phyloP scores from a whole-genome alignment of 441 rosid genomes.

The Theobroma grandiflorum region DNA sequence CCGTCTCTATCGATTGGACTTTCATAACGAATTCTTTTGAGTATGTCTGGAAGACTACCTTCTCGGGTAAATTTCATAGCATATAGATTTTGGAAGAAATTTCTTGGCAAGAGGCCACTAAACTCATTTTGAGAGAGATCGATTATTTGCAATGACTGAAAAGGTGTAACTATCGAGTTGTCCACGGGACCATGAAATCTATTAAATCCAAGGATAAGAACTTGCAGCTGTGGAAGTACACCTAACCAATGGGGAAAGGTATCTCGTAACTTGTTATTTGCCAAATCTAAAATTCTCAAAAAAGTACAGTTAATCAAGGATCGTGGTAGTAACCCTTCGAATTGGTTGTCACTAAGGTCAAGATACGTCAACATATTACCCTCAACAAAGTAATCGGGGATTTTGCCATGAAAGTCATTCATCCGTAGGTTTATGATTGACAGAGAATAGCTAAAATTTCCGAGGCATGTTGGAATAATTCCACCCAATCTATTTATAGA shows the following conservation, averaged over 20 bases:
- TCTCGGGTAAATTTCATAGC: constrained; percentile 15
- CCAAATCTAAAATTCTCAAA: constrained; percentile 30
- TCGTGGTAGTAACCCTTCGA: constrained; percentile 17
- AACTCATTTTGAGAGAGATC: constrained; percentile 25
- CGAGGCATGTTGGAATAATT: constrained; percentile 20
- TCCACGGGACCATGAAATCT: background rate
- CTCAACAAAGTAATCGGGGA: constrained; percentile 1
- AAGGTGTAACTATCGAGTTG: background rate
- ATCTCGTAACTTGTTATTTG: constrained; percentile 31
- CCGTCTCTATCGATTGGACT: no score
- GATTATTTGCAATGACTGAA: background rate
- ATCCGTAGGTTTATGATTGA: constrained; percentile 24
- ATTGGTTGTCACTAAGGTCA: constrained; percentile 24
- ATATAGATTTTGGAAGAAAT: background rate
- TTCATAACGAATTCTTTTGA: no score
- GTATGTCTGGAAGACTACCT: background rate
- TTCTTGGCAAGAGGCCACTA: background rate
- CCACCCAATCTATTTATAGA: constrained; percentile 17
- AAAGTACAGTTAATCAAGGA: background rate
- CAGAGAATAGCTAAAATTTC: constrained; percentile 12
- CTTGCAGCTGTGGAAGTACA: background rate
- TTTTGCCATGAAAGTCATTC: constrained; percentile 24
- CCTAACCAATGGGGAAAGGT: constrained; percentile 26
- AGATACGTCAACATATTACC: background rate
- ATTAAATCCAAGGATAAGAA: background rate